These are phyloP conservation scores for Botryotinia globosa DNA, from an alignment of 2,329 filamentous ascomycete species.

Conservation along the genomic window DNA sequence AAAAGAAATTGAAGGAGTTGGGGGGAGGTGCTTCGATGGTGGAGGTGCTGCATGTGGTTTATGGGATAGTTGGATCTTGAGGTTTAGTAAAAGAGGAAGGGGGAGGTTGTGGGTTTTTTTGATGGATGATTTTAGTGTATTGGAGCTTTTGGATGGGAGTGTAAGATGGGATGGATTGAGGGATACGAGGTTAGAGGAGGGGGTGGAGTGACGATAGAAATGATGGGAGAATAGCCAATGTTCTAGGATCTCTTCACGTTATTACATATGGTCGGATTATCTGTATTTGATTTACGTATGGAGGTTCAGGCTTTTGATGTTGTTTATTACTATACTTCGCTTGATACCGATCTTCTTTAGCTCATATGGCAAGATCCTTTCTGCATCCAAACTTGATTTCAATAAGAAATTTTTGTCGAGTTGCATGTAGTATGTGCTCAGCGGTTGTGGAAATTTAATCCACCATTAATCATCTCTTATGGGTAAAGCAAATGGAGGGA, in stretches of 20 bases:
- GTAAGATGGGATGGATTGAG: no score
- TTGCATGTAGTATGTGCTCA: not conserved
- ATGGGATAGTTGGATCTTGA: not conserved
- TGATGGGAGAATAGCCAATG: not conserved
- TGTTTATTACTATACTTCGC: not conserved
- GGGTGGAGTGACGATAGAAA: not conserved
- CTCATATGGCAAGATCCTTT: no score
- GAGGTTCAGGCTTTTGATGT: not conserved
- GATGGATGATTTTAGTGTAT: no score
- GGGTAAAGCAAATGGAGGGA: not conserved
- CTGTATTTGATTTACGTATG: not conserved
- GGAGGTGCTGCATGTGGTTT: not conserved
- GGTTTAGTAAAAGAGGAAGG: no score
- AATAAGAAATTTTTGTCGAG: not conserved
- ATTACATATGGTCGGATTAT: not conserved
- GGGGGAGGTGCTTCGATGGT: not conserved
- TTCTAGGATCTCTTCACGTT: fast-evolving
- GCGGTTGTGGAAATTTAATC: not conserved
- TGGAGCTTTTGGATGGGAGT: no score
- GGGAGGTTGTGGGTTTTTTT: no score
- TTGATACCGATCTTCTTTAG: not conserved
- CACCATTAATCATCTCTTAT: not conserved
- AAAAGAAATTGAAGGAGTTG: not conserved
- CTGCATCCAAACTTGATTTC: not conserved
- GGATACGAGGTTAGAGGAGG: no score